Base-by-base conservation (phyloP, 345 rosid genomes). In the Citrus glauca region DNA sequence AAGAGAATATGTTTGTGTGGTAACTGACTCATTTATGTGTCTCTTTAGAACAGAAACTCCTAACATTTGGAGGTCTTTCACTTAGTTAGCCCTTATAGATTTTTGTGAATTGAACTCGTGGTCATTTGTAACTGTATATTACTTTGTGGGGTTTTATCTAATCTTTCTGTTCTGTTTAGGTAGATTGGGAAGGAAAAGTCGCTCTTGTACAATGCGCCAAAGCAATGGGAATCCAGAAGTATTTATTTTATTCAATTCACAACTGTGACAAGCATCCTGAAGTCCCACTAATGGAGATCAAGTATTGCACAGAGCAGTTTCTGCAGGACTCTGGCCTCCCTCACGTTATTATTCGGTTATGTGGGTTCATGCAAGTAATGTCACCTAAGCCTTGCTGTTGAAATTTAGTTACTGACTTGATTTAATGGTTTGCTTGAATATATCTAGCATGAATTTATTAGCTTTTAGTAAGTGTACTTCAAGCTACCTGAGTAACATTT, bases 161-260 rank as follows among this genome's bases (percentile, higher is more conserved):
- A 73, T 69, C 57, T 56, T 48, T 82, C 77, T 78, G 72, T 88
- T 85, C 82, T 85, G 79, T 93, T 88, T 92, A 92, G 98, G 99
- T 95, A 92, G 99, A 96, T 77, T 96, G 99, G 99, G 97, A 92
- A 92, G 98, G 99, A 69, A 96, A 93, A 89, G 98, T 96, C 83
- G 99, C 95, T 73, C 90, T 93, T 32, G 90, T 95, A 86, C 99
- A 95, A 82, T 93, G 94, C 81, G 99, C 98, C 81, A 93, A 95
- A 83, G 97, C 97, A 76, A 96, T 96, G 98, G 98, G 94, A 80
- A 92, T 96, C 82, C 99, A 93, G 89, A 93, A 96, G 77, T 92
- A 85, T 24, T 84, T 96, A 27, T 93, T 96, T 79, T 96, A 86
- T 78, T 96, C 99, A 4, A 93, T 95, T 78, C 99, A 96, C 81